These are phyloP conservation scores for Viola odorata DNA, from an alignment of 345 rosid genomes.

Conservation along the genomic window DNA sequence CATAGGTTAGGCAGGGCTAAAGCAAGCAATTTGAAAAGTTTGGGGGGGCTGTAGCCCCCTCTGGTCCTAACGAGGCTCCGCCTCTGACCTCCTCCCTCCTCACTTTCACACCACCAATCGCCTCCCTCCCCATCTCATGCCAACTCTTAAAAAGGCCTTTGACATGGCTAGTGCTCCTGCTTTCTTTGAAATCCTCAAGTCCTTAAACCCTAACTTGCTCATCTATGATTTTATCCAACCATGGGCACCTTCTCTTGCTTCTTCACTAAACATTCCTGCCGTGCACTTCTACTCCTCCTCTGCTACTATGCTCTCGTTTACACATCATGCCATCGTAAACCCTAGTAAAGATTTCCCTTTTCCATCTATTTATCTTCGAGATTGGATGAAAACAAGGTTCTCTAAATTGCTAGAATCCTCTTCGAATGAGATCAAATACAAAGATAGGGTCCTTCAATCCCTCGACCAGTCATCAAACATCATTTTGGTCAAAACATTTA, in stretches of 20 bases:
- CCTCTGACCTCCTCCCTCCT: no score
- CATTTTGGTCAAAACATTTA: slow-evolving; percentile 22
- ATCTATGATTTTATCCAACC: slow-evolving; percentile 33
- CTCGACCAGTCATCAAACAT: slow-evolving; percentile 10
- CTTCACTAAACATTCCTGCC: slow-evolving; percentile 16
- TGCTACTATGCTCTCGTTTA: slow-evolving; percentile 9
- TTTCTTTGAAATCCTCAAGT: slow-evolving; percentile 14
- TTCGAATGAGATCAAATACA: background rate
- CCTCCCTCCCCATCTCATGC: slow-evolving; percentile 34
- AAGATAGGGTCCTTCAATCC: slow-evolving; percentile 9
- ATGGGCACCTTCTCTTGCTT: slow-evolving; percentile 24
- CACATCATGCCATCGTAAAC: background rate
- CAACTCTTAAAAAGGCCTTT: slow-evolving; percentile 22
- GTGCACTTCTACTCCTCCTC: slow-evolving; percentile 12
- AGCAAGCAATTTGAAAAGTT: no score
- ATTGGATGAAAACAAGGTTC: background rate
- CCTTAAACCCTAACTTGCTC: slow-evolving; percentile 22
- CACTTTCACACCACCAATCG: slow-evolving; percentile 26
- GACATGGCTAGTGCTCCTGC: slow-evolving; percentile 15
- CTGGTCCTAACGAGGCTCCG: no score
- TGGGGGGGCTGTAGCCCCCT: no score
- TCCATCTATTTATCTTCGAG: slow-evolving; percentile 5
- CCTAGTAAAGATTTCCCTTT: slow-evolving; percentile 6
- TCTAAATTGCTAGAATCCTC: background rate
- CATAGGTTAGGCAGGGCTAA: no score